phyloP scores from a whole-genome alignment of 1,284 basidiomycete genomes.

The Apiotrichum akiyoshidainum region DNA sequence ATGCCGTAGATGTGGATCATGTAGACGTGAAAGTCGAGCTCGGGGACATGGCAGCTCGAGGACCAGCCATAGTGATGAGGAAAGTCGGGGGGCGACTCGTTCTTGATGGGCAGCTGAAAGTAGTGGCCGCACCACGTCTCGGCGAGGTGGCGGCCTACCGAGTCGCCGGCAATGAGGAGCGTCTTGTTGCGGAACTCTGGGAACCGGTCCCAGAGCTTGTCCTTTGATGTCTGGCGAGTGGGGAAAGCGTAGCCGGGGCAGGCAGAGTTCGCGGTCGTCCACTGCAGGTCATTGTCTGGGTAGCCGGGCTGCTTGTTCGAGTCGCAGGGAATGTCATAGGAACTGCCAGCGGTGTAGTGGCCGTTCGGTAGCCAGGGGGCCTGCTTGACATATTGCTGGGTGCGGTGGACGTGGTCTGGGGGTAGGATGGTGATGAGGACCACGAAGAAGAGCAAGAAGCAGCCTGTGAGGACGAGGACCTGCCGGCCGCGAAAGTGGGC shows the following conservation, averaged over 20 bases:
- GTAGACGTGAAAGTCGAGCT: slow-evolving; percentile 1
- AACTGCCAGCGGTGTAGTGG: too few species aligned
- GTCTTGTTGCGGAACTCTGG: slow-evolving; percentile 10
- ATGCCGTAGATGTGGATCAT: slow-evolving; percentile 10
- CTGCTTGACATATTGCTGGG: too few species aligned
- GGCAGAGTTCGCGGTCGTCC: neutral
- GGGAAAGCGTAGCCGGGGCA: slow-evolving; percentile 3
- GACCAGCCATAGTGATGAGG: slow-evolving; percentile 5
- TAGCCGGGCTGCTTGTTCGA: slow-evolving; percentile 1
- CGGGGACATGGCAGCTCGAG: neutral
- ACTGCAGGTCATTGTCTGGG: neutral
- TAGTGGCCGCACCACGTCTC: neutral
- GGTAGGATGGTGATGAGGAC: too few species aligned
- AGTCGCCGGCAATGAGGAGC: slow-evolving; percentile 5
- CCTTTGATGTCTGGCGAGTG: neutral
- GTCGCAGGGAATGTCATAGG: too few species aligned
- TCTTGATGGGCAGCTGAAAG: neutral
- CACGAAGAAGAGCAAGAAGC: too few species aligned
- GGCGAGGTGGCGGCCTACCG: slow-evolving; percentile 2
- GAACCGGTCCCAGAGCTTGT: neutral
- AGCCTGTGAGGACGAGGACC: too few species aligned
- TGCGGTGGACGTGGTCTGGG: too few species aligned
- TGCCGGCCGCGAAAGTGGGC: too few species aligned
- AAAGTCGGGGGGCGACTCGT: neutral
- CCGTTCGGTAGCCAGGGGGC: too few species aligned